A percentile compares a stretch with the other conserved stretches of the same genome.
These are phyloP conservation scores for Cladobotryum mycophilum DNA, from an alignment of 2,329 filamentous ascomycete genomes.

Conservation along the genomic window DNA sequence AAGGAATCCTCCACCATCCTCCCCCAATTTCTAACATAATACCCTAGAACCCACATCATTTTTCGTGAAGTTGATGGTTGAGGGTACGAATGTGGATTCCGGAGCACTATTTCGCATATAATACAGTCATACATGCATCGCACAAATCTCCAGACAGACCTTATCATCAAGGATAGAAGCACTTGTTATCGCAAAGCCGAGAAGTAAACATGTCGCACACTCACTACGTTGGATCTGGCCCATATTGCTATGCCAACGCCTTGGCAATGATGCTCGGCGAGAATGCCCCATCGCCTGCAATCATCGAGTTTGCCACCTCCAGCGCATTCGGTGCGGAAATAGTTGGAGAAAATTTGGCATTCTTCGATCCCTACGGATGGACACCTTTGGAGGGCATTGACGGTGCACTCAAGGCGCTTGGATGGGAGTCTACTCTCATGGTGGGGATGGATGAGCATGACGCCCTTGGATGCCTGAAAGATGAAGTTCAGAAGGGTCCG, in stretches of 20 bases:
- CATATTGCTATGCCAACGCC: slow-evolving; percentile 17
- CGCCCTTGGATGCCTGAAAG: slow-evolving; percentile 9
- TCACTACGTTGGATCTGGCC: slow-evolving; percentile 15
- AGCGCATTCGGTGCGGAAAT: slow-evolving; percentile 17
- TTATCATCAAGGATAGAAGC: background rate
- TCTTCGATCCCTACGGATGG: slow-evolving; percentile 17
- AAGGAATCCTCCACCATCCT: no score
- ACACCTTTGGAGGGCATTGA: slow-evolving; percentile 12
- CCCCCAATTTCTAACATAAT: no score
- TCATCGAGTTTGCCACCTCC: slow-evolving; percentile 16
- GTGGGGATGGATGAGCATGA: slow-evolving; percentile 12
- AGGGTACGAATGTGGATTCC: no score
- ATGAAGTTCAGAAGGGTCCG: slow-evolving; percentile 10
- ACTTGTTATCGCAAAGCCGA: background rate
- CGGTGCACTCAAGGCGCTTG: slow-evolving; percentile 10
- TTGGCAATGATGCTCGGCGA: slow-evolving; percentile 15
- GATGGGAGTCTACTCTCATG: slow-evolving; percentile 11
- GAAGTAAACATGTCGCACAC: slow-evolving; percentile 6
- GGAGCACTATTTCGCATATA: no score
- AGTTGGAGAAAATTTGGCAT: slow-evolving; percentile 12
- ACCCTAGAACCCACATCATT: no score
- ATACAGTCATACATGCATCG: background rate
- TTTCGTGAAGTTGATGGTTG: no score
- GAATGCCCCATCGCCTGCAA: slow-evolving; percentile 11
- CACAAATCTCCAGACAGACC: background rate